These are phyloP conservation scores for Nakataea oryzae DNA, from an alignment of 2,329 filamentous ascomycete genomes.

Conservation along the genomic window DNA sequence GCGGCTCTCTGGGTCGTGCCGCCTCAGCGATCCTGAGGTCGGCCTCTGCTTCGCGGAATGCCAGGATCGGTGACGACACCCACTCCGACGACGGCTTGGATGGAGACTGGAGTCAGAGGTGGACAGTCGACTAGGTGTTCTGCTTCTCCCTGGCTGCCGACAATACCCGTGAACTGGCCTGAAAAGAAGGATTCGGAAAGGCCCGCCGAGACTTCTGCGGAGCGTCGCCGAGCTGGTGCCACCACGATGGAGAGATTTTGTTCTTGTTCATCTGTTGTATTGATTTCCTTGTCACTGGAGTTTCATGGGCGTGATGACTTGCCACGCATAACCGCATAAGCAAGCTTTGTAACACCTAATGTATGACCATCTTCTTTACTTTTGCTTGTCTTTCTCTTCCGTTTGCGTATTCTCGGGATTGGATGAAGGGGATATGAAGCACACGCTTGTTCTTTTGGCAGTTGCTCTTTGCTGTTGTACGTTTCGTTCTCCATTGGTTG, in stretches of 20 bases:
- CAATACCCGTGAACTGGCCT: not conserved
- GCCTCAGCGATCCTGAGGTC: not conserved
- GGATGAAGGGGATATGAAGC: not conserved
- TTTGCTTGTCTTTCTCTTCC: not conserved
- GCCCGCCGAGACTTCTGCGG: not conserved
- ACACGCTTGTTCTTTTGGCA: not conserved
- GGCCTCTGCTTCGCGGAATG: not conserved
- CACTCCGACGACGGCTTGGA: not conserved
- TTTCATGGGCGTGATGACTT: not conserved
- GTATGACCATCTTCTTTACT: not conserved
- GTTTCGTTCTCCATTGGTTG: not conserved
- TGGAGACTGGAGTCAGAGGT: not conserved
- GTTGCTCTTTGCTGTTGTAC: not conserved
- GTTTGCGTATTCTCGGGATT: not conserved
- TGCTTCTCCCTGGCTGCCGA: not conserved
- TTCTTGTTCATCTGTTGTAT: not conserved
- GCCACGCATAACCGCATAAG: not conserved
- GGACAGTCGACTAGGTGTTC: conserved; percentile 3
- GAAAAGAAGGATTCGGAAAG: not conserved
- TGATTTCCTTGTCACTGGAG: not conserved
- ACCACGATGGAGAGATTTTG: too few relatives aligned
- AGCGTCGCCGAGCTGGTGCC: not conserved
- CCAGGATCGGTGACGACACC: not conserved
- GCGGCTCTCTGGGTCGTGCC: not conserved
- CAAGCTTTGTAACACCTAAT: not conserved